phyloP scores from a whole-genome alignment of 495 filamentous ascomycete genomes.

The Lindgomyces ingoldianus region DNA sequence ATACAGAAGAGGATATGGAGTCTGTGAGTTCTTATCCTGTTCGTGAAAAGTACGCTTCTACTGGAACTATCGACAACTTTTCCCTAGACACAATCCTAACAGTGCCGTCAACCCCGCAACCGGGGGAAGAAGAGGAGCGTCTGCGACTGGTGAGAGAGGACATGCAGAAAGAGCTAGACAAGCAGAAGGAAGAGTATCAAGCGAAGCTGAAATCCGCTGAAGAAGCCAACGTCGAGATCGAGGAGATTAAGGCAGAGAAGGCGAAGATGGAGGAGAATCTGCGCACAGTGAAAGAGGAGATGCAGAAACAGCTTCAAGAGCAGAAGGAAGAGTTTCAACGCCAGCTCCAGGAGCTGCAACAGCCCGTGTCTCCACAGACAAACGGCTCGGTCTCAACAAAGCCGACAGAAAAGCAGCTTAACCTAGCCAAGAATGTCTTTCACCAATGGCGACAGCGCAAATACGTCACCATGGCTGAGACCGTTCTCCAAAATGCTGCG shows the following conservation, averaged over 20 bases:
- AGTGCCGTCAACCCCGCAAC: slow-evolving; percentile 86
- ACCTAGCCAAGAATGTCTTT: slow-evolving; percentile 63
- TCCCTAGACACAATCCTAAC: slow-evolving; percentile 93
- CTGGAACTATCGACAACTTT: slow-evolving; percentile 93
- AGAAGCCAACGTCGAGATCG: slow-evolving; percentile 72
- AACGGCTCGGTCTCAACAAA: slow-evolving; percentile 51
- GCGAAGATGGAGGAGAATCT: slow-evolving; percentile 83
- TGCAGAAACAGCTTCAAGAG: slow-evolving; percentile 56
- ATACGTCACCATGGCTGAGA: slow-evolving; percentile 94
- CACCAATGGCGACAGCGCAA: slow-evolving; percentile 79
- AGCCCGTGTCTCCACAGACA: slow-evolving; percentile 36
- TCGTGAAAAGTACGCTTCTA: slow-evolving; percentile 94
- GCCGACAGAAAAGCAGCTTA: slow-evolving; percentile 68
- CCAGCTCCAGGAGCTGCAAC: slow-evolving; percentile 62
- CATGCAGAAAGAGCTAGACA: slow-evolving; percentile 85
- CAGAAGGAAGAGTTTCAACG: slow-evolving; percentile 68
- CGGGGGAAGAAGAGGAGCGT: slow-evolving; percentile 70
- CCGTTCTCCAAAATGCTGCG: slow-evolving; percentile 81
- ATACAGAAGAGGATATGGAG: slow-evolving; percentile 80
- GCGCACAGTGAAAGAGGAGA: slow-evolving; percentile 76
- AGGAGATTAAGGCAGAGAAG: slow-evolving; percentile 83
- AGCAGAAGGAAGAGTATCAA: slow-evolving; percentile 80
- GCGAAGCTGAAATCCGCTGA: slow-evolving; percentile 78
- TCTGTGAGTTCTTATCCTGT: slow-evolving; percentile 85
- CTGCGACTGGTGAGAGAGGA: slow-evolving; percentile 76